phyloP scores from a whole-genome alignment of 192 early-diverging fungal species.

The Coemansia sp. region DNA sequence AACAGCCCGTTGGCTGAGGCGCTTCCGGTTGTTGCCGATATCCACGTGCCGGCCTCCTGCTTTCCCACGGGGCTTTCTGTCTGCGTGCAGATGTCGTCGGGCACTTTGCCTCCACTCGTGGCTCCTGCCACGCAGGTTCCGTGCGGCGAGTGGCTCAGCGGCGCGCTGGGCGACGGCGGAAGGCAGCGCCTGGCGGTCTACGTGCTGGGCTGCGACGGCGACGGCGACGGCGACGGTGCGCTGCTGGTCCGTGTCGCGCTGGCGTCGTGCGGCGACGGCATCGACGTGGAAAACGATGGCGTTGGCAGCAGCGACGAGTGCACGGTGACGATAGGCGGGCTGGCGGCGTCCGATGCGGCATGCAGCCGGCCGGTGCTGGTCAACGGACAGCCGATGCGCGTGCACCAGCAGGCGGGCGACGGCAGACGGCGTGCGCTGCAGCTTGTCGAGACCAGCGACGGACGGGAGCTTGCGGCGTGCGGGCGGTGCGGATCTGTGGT shows the following conservation, averaged over 20 bases:
- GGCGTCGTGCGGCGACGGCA: not conserved
- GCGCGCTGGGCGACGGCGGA: not conserved
- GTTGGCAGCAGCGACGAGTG: not conserved
- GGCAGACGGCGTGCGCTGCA: constrained; percentile 10
- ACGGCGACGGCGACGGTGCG: not conserved
- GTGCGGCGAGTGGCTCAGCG: constrained; percentile 6
- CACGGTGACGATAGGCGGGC: not conserved
- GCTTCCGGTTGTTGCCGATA: constrained; percentile 38
- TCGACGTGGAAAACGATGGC: not conserved
- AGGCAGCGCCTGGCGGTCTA: not conserved
- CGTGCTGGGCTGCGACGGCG: not conserved
- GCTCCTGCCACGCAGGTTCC: not conserved
- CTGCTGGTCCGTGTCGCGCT: not conserved
- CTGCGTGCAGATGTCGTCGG: constrained; percentile 2
- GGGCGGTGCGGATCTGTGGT: constrained; percentile 17
- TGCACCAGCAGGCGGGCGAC: constrained; percentile 14
- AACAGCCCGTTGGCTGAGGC: constrained; percentile 7
- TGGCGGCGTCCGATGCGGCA: not conserved
- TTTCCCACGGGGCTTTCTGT: constrained; percentile 19
- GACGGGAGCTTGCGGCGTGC: constrained; percentile 14
- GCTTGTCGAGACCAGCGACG: constrained; percentile 21
- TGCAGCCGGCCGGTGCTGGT: constrained; percentile 10
- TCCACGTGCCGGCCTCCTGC: constrained; percentile 20
- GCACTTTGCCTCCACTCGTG: constrained; percentile 10
- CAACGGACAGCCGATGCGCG: constrained; percentile 43